These are phyloP conservation scores for Thermothelomyces thermophilus DNA, from an alignment of 2,329 filamentous ascomycete genomes.

Conservation along the genomic window DNA sequence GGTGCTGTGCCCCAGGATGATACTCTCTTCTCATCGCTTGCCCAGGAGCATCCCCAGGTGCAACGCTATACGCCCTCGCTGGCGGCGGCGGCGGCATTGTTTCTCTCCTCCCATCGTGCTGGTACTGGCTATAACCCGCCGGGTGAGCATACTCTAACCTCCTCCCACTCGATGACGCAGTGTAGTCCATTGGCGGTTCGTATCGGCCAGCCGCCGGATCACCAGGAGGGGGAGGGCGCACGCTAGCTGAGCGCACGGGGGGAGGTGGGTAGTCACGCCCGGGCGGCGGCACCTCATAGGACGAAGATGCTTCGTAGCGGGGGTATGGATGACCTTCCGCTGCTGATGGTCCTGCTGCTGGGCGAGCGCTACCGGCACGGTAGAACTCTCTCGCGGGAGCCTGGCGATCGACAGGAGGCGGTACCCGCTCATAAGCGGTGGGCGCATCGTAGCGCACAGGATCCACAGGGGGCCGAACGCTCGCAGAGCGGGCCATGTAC, in stretches of 20 bases:
- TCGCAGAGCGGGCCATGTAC: constrained; percentile 48
- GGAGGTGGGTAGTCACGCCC: constrained; percentile 9
- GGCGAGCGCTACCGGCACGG: constrained; percentile 19
- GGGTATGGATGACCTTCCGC: not conserved
- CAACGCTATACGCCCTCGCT: constrained; percentile 30
- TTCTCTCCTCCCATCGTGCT: constrained; percentile 25
- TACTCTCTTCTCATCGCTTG: constrained; percentile 33
- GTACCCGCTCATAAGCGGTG: constrained; percentile 21
- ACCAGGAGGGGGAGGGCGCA: constrained; percentile 16
- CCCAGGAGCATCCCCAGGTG: constrained; percentile 24
- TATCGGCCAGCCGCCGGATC: constrained; percentile 26
- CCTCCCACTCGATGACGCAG: constrained; percentile 37
- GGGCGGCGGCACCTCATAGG: constrained; percentile 20
- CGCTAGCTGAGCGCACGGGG: constrained; percentile 20
- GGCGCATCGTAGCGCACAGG: constrained; percentile 26
- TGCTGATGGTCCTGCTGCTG: constrained; percentile 3
- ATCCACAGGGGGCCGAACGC: constrained; percentile 42
- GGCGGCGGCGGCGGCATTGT: constrained; percentile 19
- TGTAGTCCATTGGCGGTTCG: constrained; percentile 27
- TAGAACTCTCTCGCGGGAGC: constrained; percentile 39
- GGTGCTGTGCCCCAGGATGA: constrained; percentile 28
- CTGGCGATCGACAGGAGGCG: constrained; percentile 31
- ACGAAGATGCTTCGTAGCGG: constrained; percentile 24
- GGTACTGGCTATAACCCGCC: not conserved
- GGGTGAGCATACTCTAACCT: constrained; percentile 40